Conservation (phyloP, 2,329 filamentous ascomycete species). For the Aspergillus texensis region DNA sequence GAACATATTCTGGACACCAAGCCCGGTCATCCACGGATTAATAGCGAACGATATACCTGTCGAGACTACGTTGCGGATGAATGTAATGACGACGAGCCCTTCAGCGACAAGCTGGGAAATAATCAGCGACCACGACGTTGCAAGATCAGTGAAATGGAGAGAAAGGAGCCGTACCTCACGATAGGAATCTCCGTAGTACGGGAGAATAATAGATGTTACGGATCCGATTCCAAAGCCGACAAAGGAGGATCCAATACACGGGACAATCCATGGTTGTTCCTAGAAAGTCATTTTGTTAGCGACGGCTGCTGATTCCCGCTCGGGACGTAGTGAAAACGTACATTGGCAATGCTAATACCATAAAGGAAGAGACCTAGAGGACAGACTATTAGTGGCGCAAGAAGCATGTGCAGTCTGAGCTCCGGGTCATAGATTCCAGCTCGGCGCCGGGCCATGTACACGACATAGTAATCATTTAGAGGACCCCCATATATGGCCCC, state of each 20-base stretch:
- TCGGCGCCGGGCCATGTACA: slow-evolving; percentile 41
- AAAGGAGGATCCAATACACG: slow-evolving; percentile 8
- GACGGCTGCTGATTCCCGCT: too few relatives aligned
- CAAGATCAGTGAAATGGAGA: neutral
- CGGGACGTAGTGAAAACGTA: neutral
- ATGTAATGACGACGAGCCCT: slow-evolving; percentile 2
- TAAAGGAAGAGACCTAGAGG: slow-evolving; percentile 29
- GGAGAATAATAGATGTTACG: slow-evolving; percentile 4
- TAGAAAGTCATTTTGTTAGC: neutral
- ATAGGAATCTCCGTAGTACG: slow-evolving; percentile 14
- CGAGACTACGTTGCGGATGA: slow-evolving; percentile 10
- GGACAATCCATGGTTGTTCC: slow-evolving; percentile 11
- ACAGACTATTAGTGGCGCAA: slow-evolving; percentile 28
- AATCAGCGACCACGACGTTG: neutral
- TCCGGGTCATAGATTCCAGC: slow-evolving; percentile 50
- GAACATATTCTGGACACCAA: slow-evolving; percentile 12
- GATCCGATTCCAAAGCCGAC: slow-evolving; percentile 13
- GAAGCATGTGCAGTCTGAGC: slow-evolving; percentile 40
- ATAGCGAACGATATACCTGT: slow-evolving; percentile 6
- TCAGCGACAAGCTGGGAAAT: slow-evolving; percentile 3
- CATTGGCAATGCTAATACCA: slow-evolving; percentile 7
- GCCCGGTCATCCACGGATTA: slow-evolving; percentile 8
- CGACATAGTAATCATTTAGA: slow-evolving; percentile 42
- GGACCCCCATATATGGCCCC: slow-evolving; percentile 40
- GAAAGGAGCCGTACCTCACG: slow-evolving; percentile 2